Conservation (phyloP, 768 basidiomycete genomes). For the Lactarius sp. region DNA sequence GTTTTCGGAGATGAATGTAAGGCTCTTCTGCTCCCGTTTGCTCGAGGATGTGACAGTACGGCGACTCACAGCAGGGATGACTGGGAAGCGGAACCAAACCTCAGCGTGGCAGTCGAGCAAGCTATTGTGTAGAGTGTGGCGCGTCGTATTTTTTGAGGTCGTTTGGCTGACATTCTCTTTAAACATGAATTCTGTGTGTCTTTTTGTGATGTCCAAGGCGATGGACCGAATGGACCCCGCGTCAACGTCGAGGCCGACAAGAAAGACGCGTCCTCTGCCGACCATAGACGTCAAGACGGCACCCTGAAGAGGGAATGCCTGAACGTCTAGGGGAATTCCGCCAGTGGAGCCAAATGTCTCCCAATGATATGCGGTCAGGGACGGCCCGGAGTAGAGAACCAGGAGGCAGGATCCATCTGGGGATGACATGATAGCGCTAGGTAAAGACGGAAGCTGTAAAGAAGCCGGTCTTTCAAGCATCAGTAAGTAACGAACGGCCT, state of each 20-base stretch:
- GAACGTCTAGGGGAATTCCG: constrained; percentile 39
- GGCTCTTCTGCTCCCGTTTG: constrained; percentile 32
- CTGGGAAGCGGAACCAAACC: not conserved
- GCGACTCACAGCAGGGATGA: not conserved
- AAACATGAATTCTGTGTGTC: constrained; percentile 53
- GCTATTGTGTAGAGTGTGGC: constrained; percentile 38
- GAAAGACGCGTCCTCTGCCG: constrained; percentile 30
- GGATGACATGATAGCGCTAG: constrained; percentile 38
- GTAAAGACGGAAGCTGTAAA: constrained; percentile 35
- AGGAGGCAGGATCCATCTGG: constrained; percentile 54
- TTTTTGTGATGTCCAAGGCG: constrained; percentile 49
- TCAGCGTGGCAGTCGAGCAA: not conserved
- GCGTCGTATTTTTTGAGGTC: constrained; percentile 22
- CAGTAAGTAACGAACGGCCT: not conserved
- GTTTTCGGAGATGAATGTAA: constrained; percentile 43
- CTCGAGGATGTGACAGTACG: constrained; percentile 11
- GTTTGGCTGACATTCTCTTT: constrained; percentile 36
- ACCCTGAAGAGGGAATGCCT: constrained; percentile 25
- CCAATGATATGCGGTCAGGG: constrained; percentile 48
- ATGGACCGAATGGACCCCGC: constrained; percentile 38
- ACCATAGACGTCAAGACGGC: constrained; percentile 42
- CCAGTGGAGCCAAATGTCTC: constrained; percentile 48
- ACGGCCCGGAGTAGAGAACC: constrained; percentile 28
- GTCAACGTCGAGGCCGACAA: constrained; percentile 38
- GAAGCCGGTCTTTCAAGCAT: constrained; percentile 39